A percentile compares a stretch with the other conserved stretches of the same genome.
Conservation (phyloP, 768 basidiomycete genomes). For the Suillus subluteus region DNA sequence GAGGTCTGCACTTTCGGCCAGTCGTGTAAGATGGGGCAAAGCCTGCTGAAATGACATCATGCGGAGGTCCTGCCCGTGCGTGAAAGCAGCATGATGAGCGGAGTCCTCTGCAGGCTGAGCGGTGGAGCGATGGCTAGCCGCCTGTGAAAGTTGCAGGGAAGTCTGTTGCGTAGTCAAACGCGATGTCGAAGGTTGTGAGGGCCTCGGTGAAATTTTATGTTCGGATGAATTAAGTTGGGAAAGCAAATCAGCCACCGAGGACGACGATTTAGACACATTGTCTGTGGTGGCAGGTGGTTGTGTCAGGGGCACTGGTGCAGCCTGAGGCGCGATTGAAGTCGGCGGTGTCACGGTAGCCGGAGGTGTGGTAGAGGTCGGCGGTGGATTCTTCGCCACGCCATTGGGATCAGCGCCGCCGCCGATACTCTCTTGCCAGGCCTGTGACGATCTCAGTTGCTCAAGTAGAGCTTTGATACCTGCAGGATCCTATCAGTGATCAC, state of each 20-base stretch:
- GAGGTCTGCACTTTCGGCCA: constrained; percentile 58
- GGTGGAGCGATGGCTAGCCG: constrained; percentile 15
- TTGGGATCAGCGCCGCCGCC: constrained; percentile 16
- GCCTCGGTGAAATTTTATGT: constrained; percentile 19
- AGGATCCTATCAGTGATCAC: constrained; percentile 52
- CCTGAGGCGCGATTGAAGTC: constrained; percentile 11
- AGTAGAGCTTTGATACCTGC: constrained; percentile 70
- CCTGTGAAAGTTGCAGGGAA: constrained; percentile 17
- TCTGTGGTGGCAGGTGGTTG: constrained; percentile 13
- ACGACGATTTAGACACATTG: constrained; percentile 26
- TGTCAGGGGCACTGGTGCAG: constrained; percentile 7
- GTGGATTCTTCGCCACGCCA: constrained; percentile 2
- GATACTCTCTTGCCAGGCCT: constrained; percentile 65
- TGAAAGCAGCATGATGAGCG: constrained; percentile 7
- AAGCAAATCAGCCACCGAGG: constrained; percentile 61
- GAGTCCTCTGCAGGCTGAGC: constrained; percentile 17
- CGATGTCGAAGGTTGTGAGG: constrained; percentile 14
- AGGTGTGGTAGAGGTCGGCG: constrained; percentile 6
- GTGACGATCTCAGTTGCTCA: constrained; percentile 66
- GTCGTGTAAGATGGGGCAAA: constrained; percentile 62
- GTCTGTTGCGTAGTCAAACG: constrained; percentile 12
- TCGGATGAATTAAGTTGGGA: constrained; percentile 56
- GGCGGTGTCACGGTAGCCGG: constrained; percentile 12
- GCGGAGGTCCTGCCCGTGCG: constrained; percentile 42
- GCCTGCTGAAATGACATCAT: constrained; percentile 69